Conservation (phyloP, 164 flowering plant species). For the Vitis amurensis region DNA sequence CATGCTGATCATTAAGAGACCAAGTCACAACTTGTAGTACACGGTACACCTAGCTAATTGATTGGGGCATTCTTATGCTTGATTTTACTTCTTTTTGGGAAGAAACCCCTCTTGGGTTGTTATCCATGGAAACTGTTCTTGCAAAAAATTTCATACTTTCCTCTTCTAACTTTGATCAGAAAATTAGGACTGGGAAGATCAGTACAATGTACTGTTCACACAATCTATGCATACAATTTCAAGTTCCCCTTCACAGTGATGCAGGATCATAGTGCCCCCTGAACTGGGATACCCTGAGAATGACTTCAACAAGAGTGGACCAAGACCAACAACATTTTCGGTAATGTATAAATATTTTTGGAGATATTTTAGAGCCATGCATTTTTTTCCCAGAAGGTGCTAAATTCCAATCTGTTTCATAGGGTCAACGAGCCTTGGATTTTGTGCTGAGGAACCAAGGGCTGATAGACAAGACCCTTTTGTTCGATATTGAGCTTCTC, state of each 20-base stretch:
- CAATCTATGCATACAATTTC: constrained; percentile 8
- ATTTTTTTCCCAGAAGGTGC: not conserved
- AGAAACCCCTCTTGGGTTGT: not conserved
- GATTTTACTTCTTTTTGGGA: not conserved
- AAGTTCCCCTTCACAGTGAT: constrained; percentile 30
- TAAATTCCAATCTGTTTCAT: constrained; percentile 13
- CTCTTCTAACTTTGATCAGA: not conserved
- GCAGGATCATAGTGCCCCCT: constrained; percentile 97
- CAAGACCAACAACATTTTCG: constrained; percentile 89
- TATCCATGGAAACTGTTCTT: not conserved
- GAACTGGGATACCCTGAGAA: constrained; percentile 94
- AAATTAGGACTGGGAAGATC: not conserved
- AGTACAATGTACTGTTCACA: too few species aligned
- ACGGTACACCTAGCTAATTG: not conserved
- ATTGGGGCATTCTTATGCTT: not conserved
- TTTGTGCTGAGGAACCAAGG: constrained; percentile 98
- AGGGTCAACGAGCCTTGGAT: constrained; percentile 95
- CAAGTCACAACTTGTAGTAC: not conserved
- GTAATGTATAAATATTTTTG: constrained; percentile 32
- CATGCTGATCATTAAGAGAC: too few species aligned
- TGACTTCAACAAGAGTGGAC: constrained; percentile 78
- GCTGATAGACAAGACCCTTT: constrained; percentile 88
- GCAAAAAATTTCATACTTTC: not conserved
- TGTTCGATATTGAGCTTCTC: constrained; percentile 91
- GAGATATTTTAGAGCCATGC: not conserved